A percentile compares a stretch with the other conserved stretches of the same genome.
Evolutionary conservation across 2,329 filamentous ascomycete species (phyloP).

Genomic region (Exserohilum turcica): DNA sequence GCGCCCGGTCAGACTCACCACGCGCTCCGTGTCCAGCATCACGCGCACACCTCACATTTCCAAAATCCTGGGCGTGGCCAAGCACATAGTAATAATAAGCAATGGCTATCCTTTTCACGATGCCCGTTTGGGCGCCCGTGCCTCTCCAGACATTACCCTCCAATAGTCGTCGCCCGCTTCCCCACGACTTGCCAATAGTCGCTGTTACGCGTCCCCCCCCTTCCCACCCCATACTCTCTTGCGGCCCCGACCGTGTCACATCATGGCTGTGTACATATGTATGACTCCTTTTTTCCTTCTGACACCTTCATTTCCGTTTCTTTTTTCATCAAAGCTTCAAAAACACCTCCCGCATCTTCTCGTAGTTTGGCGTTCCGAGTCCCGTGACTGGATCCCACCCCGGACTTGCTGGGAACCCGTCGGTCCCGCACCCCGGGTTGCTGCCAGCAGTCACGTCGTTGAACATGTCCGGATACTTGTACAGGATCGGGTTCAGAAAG

Average conservation of each 20-base stretch:
- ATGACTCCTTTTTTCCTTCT: not conserved
- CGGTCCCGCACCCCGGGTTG: slow-evolving; percentile 45
- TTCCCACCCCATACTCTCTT: not conserved
- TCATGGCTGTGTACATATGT: no score
- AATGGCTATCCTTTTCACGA: not conserved
- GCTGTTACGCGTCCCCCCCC: not conserved
- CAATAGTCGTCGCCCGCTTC: not conserved
- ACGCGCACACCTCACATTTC: not conserved
- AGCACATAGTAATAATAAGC: not conserved
- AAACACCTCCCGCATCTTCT: slow-evolving; percentile 25
- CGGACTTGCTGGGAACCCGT: slow-evolving; percentile 33
- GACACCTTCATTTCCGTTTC: no score
- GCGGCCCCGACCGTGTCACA: not conserved
- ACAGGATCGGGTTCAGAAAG: slow-evolving; percentile 66
- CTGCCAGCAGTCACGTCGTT: slow-evolving; percentile 52
- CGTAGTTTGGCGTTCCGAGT: slow-evolving; percentile 37
- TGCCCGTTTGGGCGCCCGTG: not conserved
- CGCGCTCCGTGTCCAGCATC: not conserved
- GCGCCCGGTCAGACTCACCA: not conserved
- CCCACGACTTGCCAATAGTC: slow-evolving; percentile 1
- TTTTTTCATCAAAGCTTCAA: slow-evolving; percentile 3
- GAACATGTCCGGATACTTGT: slow-evolving; percentile 53
- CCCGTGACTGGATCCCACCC: slow-evolving; percentile 47
- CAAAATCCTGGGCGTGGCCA: not conserved
- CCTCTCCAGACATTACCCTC: not conserved